Evolutionary conservation across 208 protist species (phyloP).

Genomic region (Acanthamoeba triangularis): DNA sequence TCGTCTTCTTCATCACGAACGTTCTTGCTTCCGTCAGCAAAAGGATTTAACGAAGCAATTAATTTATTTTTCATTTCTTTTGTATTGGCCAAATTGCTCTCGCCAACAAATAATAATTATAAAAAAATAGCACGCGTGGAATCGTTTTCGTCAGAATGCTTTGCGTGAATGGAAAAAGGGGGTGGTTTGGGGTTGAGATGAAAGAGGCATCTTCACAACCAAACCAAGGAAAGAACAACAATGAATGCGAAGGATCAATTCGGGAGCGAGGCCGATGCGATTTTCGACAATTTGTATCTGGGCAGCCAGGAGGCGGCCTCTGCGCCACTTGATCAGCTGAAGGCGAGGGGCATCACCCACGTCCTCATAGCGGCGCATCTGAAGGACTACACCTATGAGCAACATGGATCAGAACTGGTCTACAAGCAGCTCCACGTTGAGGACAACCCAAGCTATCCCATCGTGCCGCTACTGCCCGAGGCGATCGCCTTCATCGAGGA

Average conservation of each 20-base stretch:
- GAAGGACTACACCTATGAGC: background rate
- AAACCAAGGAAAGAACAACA: background rate
- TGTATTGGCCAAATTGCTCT: too few species aligned
- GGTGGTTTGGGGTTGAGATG: background rate
- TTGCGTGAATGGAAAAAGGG: background rate
- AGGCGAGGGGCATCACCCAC: conserved; percentile 30
- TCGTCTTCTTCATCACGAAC: too few species aligned
- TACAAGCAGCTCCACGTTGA: conserved; percentile 45
- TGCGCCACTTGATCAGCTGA: conserved; percentile 21
- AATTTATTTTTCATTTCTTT: too few species aligned
- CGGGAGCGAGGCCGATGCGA: background rate
- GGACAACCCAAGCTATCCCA: conserved; percentile 30
- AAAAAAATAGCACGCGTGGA: too few species aligned
- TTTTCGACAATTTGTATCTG: conserved; percentile 12
- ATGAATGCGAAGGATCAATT: background rate
- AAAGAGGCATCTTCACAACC: background rate
- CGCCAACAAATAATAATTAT: too few species aligned
- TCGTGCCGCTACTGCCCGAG: conserved; percentile 36
- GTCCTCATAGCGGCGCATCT: background rate
- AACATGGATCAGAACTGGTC: background rate
- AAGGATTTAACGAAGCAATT: too few species aligned
- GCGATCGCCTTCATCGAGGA: conserved; percentile 52
- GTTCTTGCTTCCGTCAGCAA: too few species aligned
- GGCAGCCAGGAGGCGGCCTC: conserved; percentile 30
- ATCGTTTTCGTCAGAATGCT: too few species aligned